Evolutionary conservation across 1,284 basidiomycete species (phyloP), one percentile per base, ranked within the genome.

Genomic region (Trametes sp.): DNA sequence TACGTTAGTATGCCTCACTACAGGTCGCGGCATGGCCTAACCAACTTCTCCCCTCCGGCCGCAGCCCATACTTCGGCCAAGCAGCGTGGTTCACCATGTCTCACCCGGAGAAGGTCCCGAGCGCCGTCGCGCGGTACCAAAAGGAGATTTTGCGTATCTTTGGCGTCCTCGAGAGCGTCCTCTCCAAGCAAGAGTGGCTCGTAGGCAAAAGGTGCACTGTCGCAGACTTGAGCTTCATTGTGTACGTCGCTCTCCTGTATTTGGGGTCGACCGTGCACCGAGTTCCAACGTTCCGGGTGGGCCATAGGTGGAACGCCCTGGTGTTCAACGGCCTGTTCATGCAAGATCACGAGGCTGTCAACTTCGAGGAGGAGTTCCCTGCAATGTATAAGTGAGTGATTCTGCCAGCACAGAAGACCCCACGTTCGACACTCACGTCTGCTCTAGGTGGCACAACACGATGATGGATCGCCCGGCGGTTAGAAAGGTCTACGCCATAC

Each of bases 71-170:
- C 60, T 72, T 63, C 41, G 70, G 70, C 1, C 70, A 70, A 55
- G 68, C 64, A 8, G 64, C 64, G 0, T 74, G 70, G 68, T 76
- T 77, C 67, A 55, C 52, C 45, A 49, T 53, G 24, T 68, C 41
- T 57, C 68, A 70, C 45, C 48, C 65, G 8, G 71, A 74, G 62
- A 61, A 70, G 56, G 45, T 72, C 41, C 72, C 70, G 4, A 65
- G 59, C 45, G 72, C 71, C 23, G 63, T 73, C 36, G 69, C 74
- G 46, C 67, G 75, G 16, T 77, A 76, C 67, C 57, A 66, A 23
- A 70, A 73, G 54, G 76, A 78, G 64, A 69, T 69, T 35, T 48
- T 66, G 45, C 74, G 76, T 24, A 71, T 78, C n/a, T 59, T 72
- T 24, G 64, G 69, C 13, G 76, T 78, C 1, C 69, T 77, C 16